These are phyloP conservation scores for Alternaria sp. DNA, from an alignment of 2,329 filamentous ascomycete genomes.

Conservation along the genomic window DNA sequence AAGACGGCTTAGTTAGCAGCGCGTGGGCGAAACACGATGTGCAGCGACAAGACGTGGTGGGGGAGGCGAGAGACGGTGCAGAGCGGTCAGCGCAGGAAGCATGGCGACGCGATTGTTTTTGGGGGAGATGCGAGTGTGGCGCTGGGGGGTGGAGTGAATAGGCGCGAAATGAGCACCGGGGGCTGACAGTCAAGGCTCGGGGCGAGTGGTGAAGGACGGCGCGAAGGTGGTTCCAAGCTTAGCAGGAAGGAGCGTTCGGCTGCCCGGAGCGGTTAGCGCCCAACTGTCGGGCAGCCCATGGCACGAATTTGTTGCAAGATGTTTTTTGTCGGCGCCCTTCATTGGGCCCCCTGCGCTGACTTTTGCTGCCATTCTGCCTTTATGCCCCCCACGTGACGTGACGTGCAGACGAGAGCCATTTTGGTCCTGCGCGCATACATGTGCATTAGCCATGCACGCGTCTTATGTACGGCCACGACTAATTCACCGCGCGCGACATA, in stretches of 20 bases:
- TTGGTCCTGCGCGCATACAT: slow-evolving; percentile 6
- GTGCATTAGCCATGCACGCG: slow-evolving; percentile 33
- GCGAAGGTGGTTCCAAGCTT: slow-evolving; percentile 22
- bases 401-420: slow-evolving; percentile 20
- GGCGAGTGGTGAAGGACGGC: slow-evolving; percentile 33
- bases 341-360: slow-evolving; percentile 18
- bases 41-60: slow-evolving; percentile 14
- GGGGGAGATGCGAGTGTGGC: slow-evolving; percentile 21
- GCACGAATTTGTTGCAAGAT: slow-evolving; percentile 11
- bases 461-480: slow-evolving; percentile 30
- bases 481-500: slow-evolving; percentile 20
- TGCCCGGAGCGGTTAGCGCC: slow-evolving; percentile 13
- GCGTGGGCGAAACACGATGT: slow-evolving; percentile 18
- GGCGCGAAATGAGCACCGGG: slow-evolving; percentile 38
- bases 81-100: slow-evolving; percentile 29
- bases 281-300: slow-evolving; percentile 14
- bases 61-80: slow-evolving; percentile 4
- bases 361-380: slow-evolving; percentile 13
- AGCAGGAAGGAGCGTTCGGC: slow-evolving; percentile 29
- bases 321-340: slow-evolving; percentile 23
- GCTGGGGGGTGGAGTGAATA: slow-evolving; percentile 21
- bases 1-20: slow-evolving; percentile 13
- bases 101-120: slow-evolving; percentile 24
- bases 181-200: slow-evolving; percentile 34
- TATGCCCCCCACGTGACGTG: slow-evolving; percentile 26